These are phyloP conservation scores for Sungouiella blattae DNA, from an alignment of 805 yeast genomes.

Conservation along the genomic window DNA sequence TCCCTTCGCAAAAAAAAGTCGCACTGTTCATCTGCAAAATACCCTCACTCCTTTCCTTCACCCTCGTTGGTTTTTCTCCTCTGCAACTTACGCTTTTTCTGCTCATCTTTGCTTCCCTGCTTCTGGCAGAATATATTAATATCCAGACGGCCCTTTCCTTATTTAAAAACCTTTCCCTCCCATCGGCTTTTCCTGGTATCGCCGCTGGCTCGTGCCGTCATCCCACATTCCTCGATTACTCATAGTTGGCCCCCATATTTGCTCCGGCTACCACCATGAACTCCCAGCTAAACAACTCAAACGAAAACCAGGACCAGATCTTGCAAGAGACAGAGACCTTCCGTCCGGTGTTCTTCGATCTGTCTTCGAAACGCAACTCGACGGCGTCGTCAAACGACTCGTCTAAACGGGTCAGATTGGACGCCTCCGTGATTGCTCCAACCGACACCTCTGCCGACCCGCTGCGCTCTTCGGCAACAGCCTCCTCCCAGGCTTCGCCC, in stretches of 20 bases:
- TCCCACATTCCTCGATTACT: not conserved
- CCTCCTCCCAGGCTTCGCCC: slow-evolving; percentile 4
- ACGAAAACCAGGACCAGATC: slow-evolving; percentile 30
- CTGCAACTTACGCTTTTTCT: not conserved
- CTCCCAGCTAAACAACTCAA: slow-evolving; percentile 28
- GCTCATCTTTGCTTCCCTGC: slow-evolving; percentile 2
- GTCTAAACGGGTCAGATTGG: slow-evolving; percentile 14
- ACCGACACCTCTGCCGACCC: slow-evolving; percentile 11
- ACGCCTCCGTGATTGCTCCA: slow-evolving; percentile 14
- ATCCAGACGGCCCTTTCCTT: too few relatives aligned
- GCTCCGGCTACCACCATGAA: too few relatives aligned
- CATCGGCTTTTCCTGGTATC: not conserved
- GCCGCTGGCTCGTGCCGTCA: not conserved
- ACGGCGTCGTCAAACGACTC: slow-evolving; percentile 11
- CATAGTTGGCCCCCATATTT: not conserved
- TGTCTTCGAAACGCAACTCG: slow-evolving; percentile 15
- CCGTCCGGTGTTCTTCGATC: slow-evolving; percentile 32
- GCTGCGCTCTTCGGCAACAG: slow-evolving; percentile 9
- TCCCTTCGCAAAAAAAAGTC: slow-evolving; percentile 1
- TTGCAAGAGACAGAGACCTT: slow-evolving; percentile 28
- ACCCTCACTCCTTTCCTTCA: not conserved
- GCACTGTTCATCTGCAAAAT: not conserved
- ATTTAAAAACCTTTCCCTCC: slow-evolving; percentile 1
- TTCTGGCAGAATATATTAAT: too few relatives aligned
- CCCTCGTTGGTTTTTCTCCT: not conserved